Conservation (phyloP, 2,329 filamentous ascomycete species). For the Trichoderma koningiopsis region DNA sequence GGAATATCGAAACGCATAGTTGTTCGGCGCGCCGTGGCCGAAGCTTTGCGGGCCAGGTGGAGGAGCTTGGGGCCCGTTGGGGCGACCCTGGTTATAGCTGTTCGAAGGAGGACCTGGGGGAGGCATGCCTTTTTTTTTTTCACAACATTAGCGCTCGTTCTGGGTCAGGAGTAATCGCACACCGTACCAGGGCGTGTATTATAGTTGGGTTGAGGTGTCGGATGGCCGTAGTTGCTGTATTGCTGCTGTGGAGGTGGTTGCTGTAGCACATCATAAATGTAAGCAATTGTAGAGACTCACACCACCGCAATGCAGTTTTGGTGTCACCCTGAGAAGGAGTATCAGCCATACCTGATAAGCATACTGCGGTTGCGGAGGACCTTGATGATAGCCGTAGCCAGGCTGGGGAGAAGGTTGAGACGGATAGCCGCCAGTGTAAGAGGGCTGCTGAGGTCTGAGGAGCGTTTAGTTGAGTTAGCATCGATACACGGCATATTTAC, state of each 20-base stretch:
- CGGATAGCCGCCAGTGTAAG: slow-evolving; percentile 51
- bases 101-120: slow-evolving; percentile 22
- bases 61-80: slow-evolving; percentile 51
- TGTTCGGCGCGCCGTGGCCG: slow-evolving; percentile 75
- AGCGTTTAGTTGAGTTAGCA: background rate
- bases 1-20: slow-evolving; percentile 88
- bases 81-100: slow-evolving; percentile 46
- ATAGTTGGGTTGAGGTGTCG: slow-evolving; percentile 49
- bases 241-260: slow-evolving; percentile 39
- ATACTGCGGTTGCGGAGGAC: slow-evolving; percentile 48
- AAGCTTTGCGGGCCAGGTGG: slow-evolving; percentile 70
- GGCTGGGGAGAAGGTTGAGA: slow-evolving; percentile 54
- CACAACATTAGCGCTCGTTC: slow-evolving; percentile 21
- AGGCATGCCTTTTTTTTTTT: slow-evolving; percentile 30
- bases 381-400: slow-evolving; percentile 49
- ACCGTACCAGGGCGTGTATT: slow-evolving; percentile 48
- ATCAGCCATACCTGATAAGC: slow-evolving; percentile 38
- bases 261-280: slow-evolving; percentile 9
- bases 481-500: background rate
- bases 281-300: background rate
- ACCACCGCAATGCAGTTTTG: background rate
- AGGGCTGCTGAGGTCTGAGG: slow-evolving; percentile 42
- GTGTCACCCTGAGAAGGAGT: background rate
- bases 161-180: background rate
- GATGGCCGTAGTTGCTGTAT: slow-evolving; percentile 36